Conservation (phyloP, 225 moss, liverwort and hornwort genomes). For the Thuidium tamariscinum region DNA sequence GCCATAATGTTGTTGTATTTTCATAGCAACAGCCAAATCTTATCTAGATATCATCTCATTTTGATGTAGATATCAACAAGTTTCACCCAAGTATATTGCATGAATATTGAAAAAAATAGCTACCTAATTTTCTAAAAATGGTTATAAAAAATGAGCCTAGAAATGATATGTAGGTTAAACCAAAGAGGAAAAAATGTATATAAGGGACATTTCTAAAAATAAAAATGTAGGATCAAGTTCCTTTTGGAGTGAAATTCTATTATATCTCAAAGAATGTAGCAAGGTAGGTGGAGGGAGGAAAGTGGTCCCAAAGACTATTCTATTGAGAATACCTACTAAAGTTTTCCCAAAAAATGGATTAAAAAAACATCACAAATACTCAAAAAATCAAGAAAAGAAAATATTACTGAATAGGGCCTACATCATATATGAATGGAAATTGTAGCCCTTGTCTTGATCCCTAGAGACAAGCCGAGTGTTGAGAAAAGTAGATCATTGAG, state of each 20-base stretch:
- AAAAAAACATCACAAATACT: too few relatives aligned
- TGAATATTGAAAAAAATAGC: too few relatives aligned
- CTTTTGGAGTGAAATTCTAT: neutral
- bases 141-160: too few relatives aligned
- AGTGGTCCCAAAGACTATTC: neutral
- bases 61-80: neutral
- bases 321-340: neutral
- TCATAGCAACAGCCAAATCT: too few relatives aligned
- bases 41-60: neutral
- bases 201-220: rapidly evolving
- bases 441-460: too few relatives aligned
- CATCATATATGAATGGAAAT: too few relatives aligned
- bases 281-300: neutral
- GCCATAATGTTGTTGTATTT: too few relatives aligned
- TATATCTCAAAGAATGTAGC: neutral
- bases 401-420: neutral
- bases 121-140: too few relatives aligned
- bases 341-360: neutral
- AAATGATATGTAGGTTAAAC: too few relatives aligned
- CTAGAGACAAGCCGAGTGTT: rapidly evolving
- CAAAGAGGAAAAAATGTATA: too few relatives aligned
- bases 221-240: neutral
- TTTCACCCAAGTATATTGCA: neutral
- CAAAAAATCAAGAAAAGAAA: too few relatives aligned
- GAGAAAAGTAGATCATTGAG: too few relatives aligned